phyloP scores from a whole-genome alignment of 2,329 filamentous ascomycete species.

The Biscogniauxia marginata region DNA sequence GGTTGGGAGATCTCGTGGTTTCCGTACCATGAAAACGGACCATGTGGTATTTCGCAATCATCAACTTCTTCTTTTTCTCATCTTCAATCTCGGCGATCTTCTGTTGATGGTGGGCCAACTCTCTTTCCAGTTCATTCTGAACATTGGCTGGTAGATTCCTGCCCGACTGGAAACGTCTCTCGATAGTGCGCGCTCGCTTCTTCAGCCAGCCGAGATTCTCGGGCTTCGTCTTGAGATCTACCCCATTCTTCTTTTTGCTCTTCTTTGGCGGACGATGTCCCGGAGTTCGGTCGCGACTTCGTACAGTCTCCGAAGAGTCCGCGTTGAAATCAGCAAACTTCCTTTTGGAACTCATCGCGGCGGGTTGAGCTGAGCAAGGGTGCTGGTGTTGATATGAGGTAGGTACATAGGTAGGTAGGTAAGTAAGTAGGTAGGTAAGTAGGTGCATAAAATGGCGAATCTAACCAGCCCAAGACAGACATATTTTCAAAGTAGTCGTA shows the following conservation, averaged over 20 bases:
- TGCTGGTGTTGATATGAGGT: not conserved
- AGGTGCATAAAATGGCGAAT: not conserved
- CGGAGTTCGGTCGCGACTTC: constrained; percentile 11
- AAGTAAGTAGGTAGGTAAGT: too few relatives aligned
- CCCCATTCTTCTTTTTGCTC: constrained; percentile 32
- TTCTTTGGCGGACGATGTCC: constrained; percentile 28
- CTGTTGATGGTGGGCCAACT: constrained; percentile 64
- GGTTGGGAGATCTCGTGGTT: not conserved
- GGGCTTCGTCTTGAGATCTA: constrained; percentile 43
- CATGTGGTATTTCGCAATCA: constrained; percentile 81
- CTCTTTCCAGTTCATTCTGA: constrained; percentile 68
- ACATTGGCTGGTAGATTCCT: constrained; percentile 66
- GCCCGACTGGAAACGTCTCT: constrained; percentile 61
- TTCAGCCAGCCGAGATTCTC: constrained; percentile 61
- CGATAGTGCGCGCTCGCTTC: constrained; percentile 69
- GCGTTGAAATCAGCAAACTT: constrained; percentile 28
- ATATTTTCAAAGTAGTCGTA: too few relatives aligned
- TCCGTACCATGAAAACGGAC: constrained; percentile 75
- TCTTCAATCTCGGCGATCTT: constrained; percentile 60
- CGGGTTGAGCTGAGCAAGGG: not conserved
- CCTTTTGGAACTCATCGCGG: constrained; percentile 29
- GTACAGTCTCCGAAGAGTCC: constrained; percentile 15
- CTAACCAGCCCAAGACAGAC: too few relatives aligned
- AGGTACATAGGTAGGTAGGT: too few relatives aligned
- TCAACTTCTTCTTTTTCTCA: constrained; percentile 62